Base-by-base conservation (phyloP, 352 stramenopile species). In the Phytopythium chamaehyphon region DNA sequence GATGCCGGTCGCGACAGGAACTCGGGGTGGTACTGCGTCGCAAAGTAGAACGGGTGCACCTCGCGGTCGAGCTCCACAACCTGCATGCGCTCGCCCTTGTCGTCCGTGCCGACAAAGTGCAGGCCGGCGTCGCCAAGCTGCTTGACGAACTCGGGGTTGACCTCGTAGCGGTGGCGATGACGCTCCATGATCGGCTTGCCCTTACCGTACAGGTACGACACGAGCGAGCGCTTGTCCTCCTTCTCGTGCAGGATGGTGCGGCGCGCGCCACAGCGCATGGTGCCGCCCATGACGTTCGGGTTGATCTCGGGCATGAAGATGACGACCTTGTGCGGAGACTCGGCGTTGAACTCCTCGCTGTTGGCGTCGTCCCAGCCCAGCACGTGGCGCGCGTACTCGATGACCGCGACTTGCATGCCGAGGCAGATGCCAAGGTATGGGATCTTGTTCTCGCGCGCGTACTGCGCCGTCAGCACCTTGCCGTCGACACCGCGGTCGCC, bases 231-330 rank as follows among this genome's bases (percentile, higher is more conserved):
- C 70, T 93, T 90, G 55, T 96, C 80, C 18, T 86, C 72, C 61
- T 93, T 78, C 47, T 84, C 74, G 47, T 97, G 76, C 51, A 99
- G 89, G 48, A 98, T 76, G 7, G 97, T 99, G 46, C 89, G 80
- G 21, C 97, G 83, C 40, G 87, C 96, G 48, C 98, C 98, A n/a
- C 99, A 93, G 50, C 98, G 93, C 98, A 99, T 99, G 11, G 97
- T 99, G 52, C 98, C 98, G 40, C 98, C 98, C 97, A 99, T 99
- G 37, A 95, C 83, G 40, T 96, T 88, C 5, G 78, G 82, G 72
- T 99, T 96, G 66, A 99, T 98, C 79, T 99, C 97, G 2, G 97
- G 97, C 98, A 99, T 99, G 74, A 99, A 99, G 47, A 99, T 78
- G n/a, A 99, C 91, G 33, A 98, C 94, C 59, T 95, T 96, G 67